Evolutionary conservation across 2,329 filamentous ascomycete genomes (phyloP).

Genomic region (Orbilia quercus): DNA sequence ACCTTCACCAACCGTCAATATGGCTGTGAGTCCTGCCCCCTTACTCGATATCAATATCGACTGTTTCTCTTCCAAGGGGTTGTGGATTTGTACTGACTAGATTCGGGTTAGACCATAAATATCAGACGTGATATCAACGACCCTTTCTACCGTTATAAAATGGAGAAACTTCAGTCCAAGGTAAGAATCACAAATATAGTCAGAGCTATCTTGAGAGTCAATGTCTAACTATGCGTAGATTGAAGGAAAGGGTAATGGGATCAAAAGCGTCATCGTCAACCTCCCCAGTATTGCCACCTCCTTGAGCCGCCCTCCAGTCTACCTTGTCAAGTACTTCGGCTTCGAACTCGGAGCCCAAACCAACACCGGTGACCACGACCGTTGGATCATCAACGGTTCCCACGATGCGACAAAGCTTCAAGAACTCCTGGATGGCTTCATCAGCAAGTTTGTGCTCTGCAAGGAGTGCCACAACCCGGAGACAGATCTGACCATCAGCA

Average conservation of each 20-base stretch:
- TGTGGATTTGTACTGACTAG: not conserved
- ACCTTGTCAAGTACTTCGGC: conserved; percentile 99
- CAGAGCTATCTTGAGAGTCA: not conserved
- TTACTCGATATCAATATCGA: not conserved
- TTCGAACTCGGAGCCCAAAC: conserved; percentile 99
- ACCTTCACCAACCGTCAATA: conserved; percentile 41
- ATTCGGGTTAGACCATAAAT: conserved; percentile 76
- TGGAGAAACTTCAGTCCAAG: conserved; percentile 98
- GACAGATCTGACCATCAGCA: conserved; percentile 88
- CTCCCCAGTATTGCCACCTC: conserved; percentile 91
- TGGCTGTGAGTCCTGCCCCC: conserved; percentile 39
- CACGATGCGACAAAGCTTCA: conserved; percentile 96
- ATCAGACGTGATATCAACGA: conserved; percentile 98
- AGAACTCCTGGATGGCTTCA: conserved; percentile 98
- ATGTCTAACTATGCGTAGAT: conserved; percentile 67
- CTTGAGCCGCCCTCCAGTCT: conserved; percentile 88
- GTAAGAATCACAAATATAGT: conserved; percentile 7
- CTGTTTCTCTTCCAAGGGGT: too few relatives aligned
- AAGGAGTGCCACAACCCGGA: conserved; percentile 99
- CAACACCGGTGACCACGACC: conserved; percentile 94
- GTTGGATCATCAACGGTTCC: conserved; percentile 99
- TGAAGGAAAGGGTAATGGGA: conserved; percentile 99
- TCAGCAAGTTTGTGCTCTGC: conserved; percentile 98
- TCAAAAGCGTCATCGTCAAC: conserved; percentile 99
- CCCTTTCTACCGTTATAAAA: conserved; percentile 99